Evolutionary conservation across 2,329 filamentous ascomycete genomes (phyloP).

Genomic region (Curvularia sp.): DNA sequence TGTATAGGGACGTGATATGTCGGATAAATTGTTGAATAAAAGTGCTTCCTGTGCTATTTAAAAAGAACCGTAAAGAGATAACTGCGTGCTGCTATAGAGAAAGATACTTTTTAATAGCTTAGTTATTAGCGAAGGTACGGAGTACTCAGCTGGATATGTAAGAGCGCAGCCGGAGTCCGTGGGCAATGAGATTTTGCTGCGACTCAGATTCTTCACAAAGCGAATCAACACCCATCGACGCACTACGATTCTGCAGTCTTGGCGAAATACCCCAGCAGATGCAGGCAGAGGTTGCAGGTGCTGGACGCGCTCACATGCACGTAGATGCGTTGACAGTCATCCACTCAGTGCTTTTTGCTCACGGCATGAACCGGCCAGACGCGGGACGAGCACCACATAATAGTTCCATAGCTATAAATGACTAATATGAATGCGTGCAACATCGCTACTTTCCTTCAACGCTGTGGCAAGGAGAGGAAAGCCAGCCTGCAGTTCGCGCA

Average conservation of each 20-base stretch:
- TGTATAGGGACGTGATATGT: constrained; percentile 1
- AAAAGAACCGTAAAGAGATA: not conserved
- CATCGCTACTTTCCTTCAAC: not conserved
- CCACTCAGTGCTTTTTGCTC: constrained; percentile 2
- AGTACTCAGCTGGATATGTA: constrained; percentile 2
- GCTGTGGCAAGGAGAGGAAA: not conserved
- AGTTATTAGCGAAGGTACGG: not conserved
- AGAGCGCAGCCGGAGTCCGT: not conserved
- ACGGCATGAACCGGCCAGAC: not conserved
- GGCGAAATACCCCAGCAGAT: not conserved
- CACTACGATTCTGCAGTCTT: not conserved
- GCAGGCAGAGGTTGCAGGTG: not conserved
- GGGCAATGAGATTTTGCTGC: constrained; percentile 2
- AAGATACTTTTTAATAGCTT: not conserved
- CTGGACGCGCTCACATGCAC: not conserved
- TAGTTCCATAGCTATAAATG: not conserved
- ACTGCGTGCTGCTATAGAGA: not conserved
- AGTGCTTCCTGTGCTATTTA: not conserved
- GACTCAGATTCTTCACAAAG: constrained; percentile 1
- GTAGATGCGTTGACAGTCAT: not conserved
- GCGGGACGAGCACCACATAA: not conserved
- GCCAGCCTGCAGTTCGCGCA: constrained; percentile 1
- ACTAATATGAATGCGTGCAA: not conserved
- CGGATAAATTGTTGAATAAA: constrained; percentile 1
- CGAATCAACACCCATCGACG: constrained; percentile 1